Conservation (phyloP, 2,329 filamentous ascomycete genomes). For the Sclerotinia sclerotiorum region DNA sequence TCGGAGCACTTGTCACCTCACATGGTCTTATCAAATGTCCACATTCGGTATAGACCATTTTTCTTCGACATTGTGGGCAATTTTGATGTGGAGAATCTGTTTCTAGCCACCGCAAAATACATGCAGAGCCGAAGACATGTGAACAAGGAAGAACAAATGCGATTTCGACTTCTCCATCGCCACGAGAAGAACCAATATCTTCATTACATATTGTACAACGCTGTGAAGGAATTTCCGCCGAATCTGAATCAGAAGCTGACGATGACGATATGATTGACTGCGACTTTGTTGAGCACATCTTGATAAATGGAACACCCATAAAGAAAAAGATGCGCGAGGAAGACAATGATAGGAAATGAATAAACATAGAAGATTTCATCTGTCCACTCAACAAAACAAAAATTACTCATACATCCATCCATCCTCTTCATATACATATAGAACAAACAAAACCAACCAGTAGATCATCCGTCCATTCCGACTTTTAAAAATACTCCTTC, state of each 20-base stretch:
- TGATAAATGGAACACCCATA: background rate
- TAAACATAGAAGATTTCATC: background rate
- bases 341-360: background rate
- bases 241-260: background rate
- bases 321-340: background rate
- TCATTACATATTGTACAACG: constrained; percentile 34
- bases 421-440: background rate
- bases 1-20: constrained; percentile 17
- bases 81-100: constrained; percentile 30
- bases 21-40: constrained; percentile 32
- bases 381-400: background rate
- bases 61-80: constrained; percentile 35
- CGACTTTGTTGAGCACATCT: background rate
- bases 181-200: constrained; percentile 9
- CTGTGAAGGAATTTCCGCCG: background rate
- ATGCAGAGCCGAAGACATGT: constrained; percentile 35
- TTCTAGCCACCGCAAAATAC: constrained; percentile 36
- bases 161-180: constrained; percentile 29
- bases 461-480: constrained; percentile 2
- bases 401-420: background rate
- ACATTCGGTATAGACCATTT: constrained; percentile 34
- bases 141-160: constrained; percentile 33
- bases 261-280: background rate
- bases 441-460: background rate
- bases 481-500: background rate